Evolutionary conservation across 352 stramenopile genomes (phyloP), one percentile per base, ranked within the genome.

Genomic region (Lagenidium sp.): DNA sequence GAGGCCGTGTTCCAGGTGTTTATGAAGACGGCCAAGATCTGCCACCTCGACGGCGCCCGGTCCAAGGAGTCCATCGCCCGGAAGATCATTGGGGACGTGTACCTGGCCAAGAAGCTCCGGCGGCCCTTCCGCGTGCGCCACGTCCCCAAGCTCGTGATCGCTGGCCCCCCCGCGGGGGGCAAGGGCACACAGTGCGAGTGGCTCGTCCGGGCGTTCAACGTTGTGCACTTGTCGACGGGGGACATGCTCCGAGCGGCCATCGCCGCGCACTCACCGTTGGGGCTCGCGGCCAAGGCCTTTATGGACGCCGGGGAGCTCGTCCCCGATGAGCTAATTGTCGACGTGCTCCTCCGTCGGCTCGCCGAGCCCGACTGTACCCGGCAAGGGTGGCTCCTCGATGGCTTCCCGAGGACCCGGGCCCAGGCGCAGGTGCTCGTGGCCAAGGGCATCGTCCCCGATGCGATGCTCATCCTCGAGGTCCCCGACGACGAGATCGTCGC

Each of bases 151-250:
- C 60, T 97, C 25, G 89, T 98, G 44, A 97, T 97, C 44, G 76
- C 76, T 1, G 95, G 95, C 1, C 85, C 94, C 13, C 95, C 95
- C 13, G 95, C 94, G 0, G 82, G 75, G 30, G 95, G 95, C 26
- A 98, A 99, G 61, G 94, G 95, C 31, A 98, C 94, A 5, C 95
- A 99, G 53, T 99, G 95, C 55, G 89, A 97, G 58, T 72, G 82
- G 50, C 85, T 98, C 24, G 82, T 84, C 12, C 66, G 76, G 22
- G 81, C 77, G 19, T 96, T 95, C 55, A 71, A 91, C 36, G 82
- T 98, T 6, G 84, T 98, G 11, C 95, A 98, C 54, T 65, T 98
- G 18, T 96, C 81, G 13, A 97, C 89, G 6, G 95, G 95, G 10
- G 95, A 98, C 50, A 97, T 98, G 78, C 68, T 98, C 2, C 78